Percentiles rank a stretch among this genome's conserved stretches.
Evolutionary conservation across 495 filamentous ascomycete species (phyloP).

Genomic region (Annulohypoxylon maeteangense): DNA sequence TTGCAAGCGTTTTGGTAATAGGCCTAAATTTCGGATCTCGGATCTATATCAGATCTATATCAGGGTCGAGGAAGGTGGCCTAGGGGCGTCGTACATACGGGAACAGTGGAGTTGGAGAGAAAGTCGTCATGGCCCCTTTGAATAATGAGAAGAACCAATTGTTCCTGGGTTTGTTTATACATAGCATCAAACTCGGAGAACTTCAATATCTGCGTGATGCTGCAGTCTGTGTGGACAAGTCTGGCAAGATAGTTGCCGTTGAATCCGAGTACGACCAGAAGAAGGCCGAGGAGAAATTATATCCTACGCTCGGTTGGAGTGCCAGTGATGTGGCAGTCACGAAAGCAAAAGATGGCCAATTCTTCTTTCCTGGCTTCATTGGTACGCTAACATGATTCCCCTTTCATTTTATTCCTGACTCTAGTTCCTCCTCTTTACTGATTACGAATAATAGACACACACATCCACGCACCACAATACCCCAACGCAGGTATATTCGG

Average conservation of each 20-base stretch:
- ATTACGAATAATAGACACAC: slow-evolving; percentile 72
- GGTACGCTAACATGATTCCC: slow-evolving; percentile 59
- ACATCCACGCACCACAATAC: slow-evolving; percentile 94
- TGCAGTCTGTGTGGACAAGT: slow-evolving; percentile 71
- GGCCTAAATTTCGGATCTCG: background rate
- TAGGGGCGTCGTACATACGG: background rate
- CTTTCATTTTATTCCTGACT: background rate
- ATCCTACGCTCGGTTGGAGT: slow-evolving; percentile 52
- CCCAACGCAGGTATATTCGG: slow-evolving; percentile 94
- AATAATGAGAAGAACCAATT: slow-evolving; percentile 46
- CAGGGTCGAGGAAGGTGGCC: background rate
- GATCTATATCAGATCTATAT: slow-evolving; percentile 15
- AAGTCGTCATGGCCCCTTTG: slow-evolving; percentile 26
- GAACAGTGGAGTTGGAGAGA: background rate
- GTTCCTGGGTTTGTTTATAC: slow-evolving; percentile 67
- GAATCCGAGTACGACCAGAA: slow-evolving; percentile 49
- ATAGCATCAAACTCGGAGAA: slow-evolving; percentile 64
- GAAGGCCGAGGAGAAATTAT: slow-evolving; percentile 39
- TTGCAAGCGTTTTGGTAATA: background rate
- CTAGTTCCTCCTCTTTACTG: slow-evolving; percentile 14
- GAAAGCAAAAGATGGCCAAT: slow-evolving; percentile 61
- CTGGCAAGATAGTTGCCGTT: slow-evolving; percentile 72
- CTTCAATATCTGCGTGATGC: slow-evolving; percentile 68
- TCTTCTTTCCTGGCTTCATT: slow-evolving; percentile 96
- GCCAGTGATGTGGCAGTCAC: slow-evolving; percentile 53